Evolutionary conservation across 257 asterid species (phyloP).

Genomic region (Datura wrightii): DNA sequence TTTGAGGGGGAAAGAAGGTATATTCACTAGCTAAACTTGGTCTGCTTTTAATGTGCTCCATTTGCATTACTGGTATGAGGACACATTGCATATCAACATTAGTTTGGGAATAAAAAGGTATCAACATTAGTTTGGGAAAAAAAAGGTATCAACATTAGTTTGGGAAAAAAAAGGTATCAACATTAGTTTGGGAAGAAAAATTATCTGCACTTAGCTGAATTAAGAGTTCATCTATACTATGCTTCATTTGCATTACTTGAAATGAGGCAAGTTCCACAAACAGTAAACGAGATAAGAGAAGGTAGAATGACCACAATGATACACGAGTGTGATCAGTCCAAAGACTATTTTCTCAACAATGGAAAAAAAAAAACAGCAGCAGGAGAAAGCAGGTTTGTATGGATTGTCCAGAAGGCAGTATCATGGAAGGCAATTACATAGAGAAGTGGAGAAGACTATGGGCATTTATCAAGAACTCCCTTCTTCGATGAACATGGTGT

Average conservation of each 20-base stretch:
- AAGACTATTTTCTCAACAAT: neutral
- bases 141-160: neutral
- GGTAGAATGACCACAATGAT: neutral
- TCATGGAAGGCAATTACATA: slow-evolving; percentile 2
- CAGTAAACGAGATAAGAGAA: neutral
- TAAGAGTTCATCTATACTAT: neutral
- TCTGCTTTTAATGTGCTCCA: neutral
- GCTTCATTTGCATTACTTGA: neutral
- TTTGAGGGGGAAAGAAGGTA: neutral
- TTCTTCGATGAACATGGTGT: neutral
- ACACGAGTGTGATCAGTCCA: neutral
- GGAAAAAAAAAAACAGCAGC: neutral
- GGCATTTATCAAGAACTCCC: neutral
- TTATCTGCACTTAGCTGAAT: neutral
- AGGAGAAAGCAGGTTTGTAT: neutral
- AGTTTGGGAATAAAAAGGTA: neutral
- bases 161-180: neutral
- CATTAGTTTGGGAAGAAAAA: neutral
- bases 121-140: neutral
- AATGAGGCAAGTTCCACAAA: neutral
- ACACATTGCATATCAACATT: neutral
- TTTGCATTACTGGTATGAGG: neutral
- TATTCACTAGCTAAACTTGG: neutral
- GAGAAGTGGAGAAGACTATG: neutral
- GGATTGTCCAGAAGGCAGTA: slow-evolving; percentile 2